A percentile compares a stretch with the other conserved stretches of the same genome.
phyloP scores from a whole-genome alignment of 352 stramenopile species.

The Halophytophthora batemanensis region DNA sequence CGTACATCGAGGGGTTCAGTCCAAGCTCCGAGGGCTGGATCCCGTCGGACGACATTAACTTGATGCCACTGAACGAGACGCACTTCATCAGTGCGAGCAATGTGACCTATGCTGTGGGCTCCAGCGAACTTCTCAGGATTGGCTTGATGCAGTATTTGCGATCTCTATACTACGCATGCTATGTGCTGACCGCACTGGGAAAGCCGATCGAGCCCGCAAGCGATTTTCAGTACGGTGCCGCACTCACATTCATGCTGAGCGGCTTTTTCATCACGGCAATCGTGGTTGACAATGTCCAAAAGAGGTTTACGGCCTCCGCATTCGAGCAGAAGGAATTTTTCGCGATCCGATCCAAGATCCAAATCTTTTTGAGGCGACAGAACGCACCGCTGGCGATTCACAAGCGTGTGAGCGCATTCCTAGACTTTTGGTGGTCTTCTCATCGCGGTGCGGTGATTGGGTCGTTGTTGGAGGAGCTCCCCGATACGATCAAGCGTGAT shows the following conservation, averaged over 20 bases:
- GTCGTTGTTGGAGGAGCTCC: conserved; percentile 53
- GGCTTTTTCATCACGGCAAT: conserved; percentile 73
- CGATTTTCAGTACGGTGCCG: conserved; percentile 45
- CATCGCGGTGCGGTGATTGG: conserved; percentile 63
- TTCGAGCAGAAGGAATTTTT: conserved; percentile 78
- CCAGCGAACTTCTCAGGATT: conserved; percentile 20
- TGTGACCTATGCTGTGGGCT: conserved; percentile 16
- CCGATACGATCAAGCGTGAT: conserved; percentile 53
- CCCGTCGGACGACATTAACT: conserved; percentile 41
- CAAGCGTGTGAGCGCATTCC: conserved; percentile 61
- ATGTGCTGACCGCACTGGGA: conserved; percentile 51
- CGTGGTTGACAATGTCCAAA: conserved; percentile 75
- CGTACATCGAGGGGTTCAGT: conserved; percentile 64
- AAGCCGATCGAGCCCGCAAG: conserved; percentile 47
- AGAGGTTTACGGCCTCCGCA: conserved; percentile 68
- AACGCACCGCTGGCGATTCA: conserved; percentile 54
- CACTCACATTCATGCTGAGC: conserved; percentile 65
- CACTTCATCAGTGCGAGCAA: conserved; percentile 26
- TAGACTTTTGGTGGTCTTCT: conserved; percentile 75
- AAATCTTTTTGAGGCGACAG: conserved; percentile 66
- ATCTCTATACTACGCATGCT: conserved; percentile 59
- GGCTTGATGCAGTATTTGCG: conserved; percentile 54
- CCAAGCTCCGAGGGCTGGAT: conserved; percentile 36
- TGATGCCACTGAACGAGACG: conserved; percentile 32
- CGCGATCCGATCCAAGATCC: conserved; percentile 47